Evolutionary conservation across 2,329 filamentous ascomycete species (phyloP), one percentile per base, ranked within the genome.

Genomic region (Cordyceps javanica): DNA sequence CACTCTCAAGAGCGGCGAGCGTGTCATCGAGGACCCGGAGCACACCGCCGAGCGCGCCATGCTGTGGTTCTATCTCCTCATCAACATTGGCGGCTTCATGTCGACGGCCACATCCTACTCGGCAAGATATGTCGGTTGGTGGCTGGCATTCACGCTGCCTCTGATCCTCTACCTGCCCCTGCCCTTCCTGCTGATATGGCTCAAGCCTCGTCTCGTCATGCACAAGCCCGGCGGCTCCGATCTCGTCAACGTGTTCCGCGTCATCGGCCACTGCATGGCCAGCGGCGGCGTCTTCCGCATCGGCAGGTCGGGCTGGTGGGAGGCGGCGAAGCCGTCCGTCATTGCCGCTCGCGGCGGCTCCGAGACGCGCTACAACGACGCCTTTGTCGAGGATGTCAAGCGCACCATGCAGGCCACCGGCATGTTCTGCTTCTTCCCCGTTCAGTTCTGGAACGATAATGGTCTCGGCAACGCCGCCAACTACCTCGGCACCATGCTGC

Each of bases 1-100:
- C 30, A 67, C 62, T 0, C 77, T 79, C 10, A 66, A 66, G 42
- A 80, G 72, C 3, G 86, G 86, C 19, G 82, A 88, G 67, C 79
- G 82, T 21, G 83, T 88, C 30, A 86, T 89, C 50, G 77, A 86
- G n/a, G 86, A 89, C 61, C 86, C 85, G 0, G 82, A 83, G 61
- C 78, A 82, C 23, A 88, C 85, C 3, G 75, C 85, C 1, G 79
- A 83, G 48, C 78, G 86, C 23, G 85, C 89, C 60, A 89, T 87
- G 75, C 76, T 87, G 60, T 87, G 85, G 72, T 82, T 82, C 65
- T 82, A 82, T 63, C 70, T 80, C 30, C 70, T 81, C 63, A 80
- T 81, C 68, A 82, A 82, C 63, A 69, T 82, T 46, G 80, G 80
- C 36, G 76, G 75, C 57, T 78, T 81, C 63, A 76, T 77, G 65